These are phyloP conservation scores for Penicillium palitans DNA, from an alignment of 2,329 filamentous ascomycete genomes.

Conservation along the genomic window DNA sequence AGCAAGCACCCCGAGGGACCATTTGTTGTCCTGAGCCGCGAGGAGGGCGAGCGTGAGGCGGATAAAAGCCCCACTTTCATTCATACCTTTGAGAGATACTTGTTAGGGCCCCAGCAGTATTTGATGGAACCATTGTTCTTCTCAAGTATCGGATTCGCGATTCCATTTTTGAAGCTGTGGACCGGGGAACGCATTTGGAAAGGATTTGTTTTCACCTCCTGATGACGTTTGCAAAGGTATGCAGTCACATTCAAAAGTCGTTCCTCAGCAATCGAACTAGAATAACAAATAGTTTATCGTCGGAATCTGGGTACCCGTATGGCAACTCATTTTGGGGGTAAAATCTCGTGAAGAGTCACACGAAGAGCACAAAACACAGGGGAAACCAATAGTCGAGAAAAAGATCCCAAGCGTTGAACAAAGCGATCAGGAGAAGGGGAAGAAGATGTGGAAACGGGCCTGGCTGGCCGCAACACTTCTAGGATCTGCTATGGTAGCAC, in stretches of 20 bases:
- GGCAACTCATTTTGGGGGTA: slow-evolving; percentile 12
- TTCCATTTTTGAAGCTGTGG: slow-evolving; percentile 35
- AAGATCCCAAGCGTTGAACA: background rate
- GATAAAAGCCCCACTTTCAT: slow-evolving; percentile 42
- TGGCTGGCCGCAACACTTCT: slow-evolving; percentile 29
- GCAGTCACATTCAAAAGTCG: background rate
- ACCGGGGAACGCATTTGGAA: slow-evolving; percentile 35
- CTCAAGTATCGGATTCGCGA: slow-evolving; percentile 35
- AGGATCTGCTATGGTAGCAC: slow-evolving; percentile 36
- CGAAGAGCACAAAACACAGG: background rate
- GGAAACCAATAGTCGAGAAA: background rate
- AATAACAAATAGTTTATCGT: slow-evolving; percentile 25
- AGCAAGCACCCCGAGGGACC: slow-evolving; percentile 39
- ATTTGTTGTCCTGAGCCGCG: slow-evolving; percentile 37
- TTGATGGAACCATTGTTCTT: slow-evolving; percentile 38
- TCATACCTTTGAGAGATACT: slow-evolving; percentile 43
- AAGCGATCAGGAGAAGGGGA: background rate
- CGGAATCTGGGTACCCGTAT: slow-evolving; percentile 30
- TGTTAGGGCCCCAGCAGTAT: slow-evolving; percentile 37
- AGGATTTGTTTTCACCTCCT: slow-evolving; percentile 33
- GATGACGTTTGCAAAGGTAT: slow-evolving; percentile 34
- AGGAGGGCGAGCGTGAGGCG: slow-evolving; percentile 35
- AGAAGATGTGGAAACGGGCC: slow-evolving; percentile 11
- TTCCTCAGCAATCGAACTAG: background rate
- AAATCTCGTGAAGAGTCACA: background rate